Evolutionary conservation across 164 flowering plant genomes (phyloP), one percentile per base, ranked within the genome.

Genomic region (Sextonia rubra): DNA sequence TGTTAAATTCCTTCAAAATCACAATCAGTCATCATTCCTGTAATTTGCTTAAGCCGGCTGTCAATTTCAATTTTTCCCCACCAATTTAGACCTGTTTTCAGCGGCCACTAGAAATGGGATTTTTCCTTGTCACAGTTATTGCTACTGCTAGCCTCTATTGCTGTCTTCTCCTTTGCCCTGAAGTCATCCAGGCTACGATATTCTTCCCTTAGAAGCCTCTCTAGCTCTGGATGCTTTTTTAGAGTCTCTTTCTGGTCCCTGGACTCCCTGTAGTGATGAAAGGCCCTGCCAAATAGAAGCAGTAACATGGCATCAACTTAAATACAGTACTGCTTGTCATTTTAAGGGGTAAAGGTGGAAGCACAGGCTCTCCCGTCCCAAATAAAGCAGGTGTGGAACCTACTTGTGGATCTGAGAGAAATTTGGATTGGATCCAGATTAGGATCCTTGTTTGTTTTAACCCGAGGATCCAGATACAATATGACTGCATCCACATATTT

Each of bases 161-260:
- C 37, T 1, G 68, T 70, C 71, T 72, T 89, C 73, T 79, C 90
- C 79, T 84, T 94, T 15, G 90, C 87, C 52, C 88, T 89, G 66
- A 95, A 92, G 73, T 91, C 99, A 11, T 84, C 89, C 80, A 95
- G 68, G 80, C 83, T 78, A n/a, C 86, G 84, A 75, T 76, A 95
- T 69, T 87, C 91, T 78, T 89, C 96, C 71, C 76, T 90, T 32
- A 95, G 88, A 80, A 95, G 73, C 81, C 77, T 88, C 26, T 90
- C 97, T 85, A 95, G 71, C 32, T 91, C 98, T 12, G 91, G 91
- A 64, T 87, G 89, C 73, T 91, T 91, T 81, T 83, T 83, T 47
- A 89, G 52, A 14, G 90, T 78, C 60, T 71, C 83, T 69, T 79
- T 85, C 47, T 82, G 76, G 52, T 80, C 82, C 9, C 83, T 83